Evolutionary conservation across 179 eudicot genomes (phyloP).

Genomic region (Beta corolliflora): DNA sequence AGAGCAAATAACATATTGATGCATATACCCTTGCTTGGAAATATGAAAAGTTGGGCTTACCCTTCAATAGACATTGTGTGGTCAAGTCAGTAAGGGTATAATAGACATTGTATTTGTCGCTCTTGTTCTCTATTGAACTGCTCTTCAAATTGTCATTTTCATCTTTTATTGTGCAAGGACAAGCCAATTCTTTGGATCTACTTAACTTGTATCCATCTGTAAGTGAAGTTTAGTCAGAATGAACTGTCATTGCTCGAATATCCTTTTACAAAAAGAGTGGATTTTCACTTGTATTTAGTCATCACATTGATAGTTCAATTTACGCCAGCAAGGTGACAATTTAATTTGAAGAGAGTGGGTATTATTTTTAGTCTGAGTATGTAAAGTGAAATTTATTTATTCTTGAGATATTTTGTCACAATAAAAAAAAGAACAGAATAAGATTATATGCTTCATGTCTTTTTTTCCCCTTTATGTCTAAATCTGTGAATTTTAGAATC

Average conservation of each 20-base stretch:
- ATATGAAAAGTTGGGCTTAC: too few species aligned
- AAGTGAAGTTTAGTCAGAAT: not conserved
- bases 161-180: not conserved
- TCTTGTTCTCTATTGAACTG: too few species aligned
- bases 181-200: not conserved
- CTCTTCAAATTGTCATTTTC: not conserved
- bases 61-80: too few species aligned
- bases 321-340: not conserved
- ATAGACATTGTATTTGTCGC: too few species aligned
- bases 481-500: conserved; percentile 9
- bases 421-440: not conserved
- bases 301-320: not conserved
- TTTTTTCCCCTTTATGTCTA: not conserved
- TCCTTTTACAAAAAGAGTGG: not conserved
- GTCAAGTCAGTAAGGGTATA: too few species aligned
- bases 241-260: not conserved
- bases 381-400: not conserved
- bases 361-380: not conserved
- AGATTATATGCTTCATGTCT: not conserved
- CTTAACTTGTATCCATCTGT: not conserved
- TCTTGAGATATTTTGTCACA: not conserved
- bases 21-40: too few species aligned
- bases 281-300: not conserved
- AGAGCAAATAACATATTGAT: too few species aligned
- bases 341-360: not conserved